phyloP scores from a whole-genome alignment of 148 eudicot genomes.

The Diospyros lotus region DNA sequence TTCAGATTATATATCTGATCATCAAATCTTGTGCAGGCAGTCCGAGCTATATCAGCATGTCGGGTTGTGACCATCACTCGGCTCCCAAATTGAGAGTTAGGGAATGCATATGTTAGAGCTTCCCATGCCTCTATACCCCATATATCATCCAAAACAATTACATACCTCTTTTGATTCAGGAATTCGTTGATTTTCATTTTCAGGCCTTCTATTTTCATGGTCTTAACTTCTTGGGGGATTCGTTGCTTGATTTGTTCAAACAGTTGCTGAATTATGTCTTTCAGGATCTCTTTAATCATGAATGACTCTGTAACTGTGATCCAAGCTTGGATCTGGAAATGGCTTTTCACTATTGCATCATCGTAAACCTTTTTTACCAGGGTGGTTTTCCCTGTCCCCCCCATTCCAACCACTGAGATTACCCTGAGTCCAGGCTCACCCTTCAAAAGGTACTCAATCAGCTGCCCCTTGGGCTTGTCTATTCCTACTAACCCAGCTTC shows the following conservation, averaged over 20 bases:
- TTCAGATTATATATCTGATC: background rate
- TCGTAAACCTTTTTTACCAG: background rate
- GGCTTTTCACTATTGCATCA: background rate
- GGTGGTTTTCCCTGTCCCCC: conserved; percentile 1
- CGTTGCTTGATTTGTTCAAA: no score
- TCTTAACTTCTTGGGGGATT: background rate
- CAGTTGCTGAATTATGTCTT: background rate
- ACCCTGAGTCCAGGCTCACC: no score
- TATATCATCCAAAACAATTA: no score
- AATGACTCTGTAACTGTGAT: background rate
- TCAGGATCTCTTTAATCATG: background rate
- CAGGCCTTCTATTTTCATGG: background rate
- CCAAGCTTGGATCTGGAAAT: background rate
- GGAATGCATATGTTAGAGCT: no score
- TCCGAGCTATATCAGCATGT: background rate
- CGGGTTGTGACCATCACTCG: background rate
- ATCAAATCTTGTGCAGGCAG: background rate
- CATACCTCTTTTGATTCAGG: no score
- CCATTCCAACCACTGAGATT: background rate
- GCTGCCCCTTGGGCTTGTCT: background rate
- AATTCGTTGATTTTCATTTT: background rate
- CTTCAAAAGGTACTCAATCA: background rate
- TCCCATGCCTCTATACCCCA: no score
- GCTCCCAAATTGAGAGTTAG: no score
- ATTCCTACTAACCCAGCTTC: no score